Percentiles rank a stretch among this genome's conserved stretches.
Conservation (phyloP, 495 filamentous ascomycete genomes). For the Penicillium ucsense region DNA sequence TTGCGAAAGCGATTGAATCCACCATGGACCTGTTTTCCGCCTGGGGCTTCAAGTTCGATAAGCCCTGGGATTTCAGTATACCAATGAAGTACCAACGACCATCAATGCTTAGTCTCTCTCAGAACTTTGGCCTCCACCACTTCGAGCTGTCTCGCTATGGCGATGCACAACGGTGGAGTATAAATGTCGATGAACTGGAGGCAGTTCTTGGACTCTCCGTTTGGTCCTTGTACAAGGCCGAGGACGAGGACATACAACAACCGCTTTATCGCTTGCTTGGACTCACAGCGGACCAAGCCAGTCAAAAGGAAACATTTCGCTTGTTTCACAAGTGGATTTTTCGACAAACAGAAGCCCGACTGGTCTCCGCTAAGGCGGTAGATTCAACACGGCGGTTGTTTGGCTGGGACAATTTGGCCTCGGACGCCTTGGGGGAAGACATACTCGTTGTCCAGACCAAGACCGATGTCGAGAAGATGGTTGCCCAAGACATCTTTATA, state of each 20-base stretch:
- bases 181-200: constrained; percentile 20
- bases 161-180: constrained; percentile 20
- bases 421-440: constrained; percentile 3
- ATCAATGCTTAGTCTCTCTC: too few species aligned
- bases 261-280: constrained; percentile 22
- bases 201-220: constrained; percentile 27
- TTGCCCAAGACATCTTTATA: constrained; percentile 31
- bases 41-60: constrained; percentile 14
- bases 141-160: constrained; percentile 2
- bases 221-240: constrained; percentile 22
- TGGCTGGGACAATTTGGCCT: constrained; percentile 7
- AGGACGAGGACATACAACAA: constrained; percentile 5
- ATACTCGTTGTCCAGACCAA: constrained; percentile 18
- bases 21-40: constrained; percentile 26
- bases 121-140: too few species aligned
- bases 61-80: constrained; percentile 15
- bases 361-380: constrained; percentile 15
- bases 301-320: constrained; percentile 14
- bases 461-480: constrained; percentile 19
- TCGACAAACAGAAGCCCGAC: constrained; percentile 17
- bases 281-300: constrained; percentile 13
- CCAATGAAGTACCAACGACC: constrained; percentile 9
- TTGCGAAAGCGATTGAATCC: constrained; percentile 19
- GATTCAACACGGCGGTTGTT: constrained; percentile 15
- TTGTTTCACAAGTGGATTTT: constrained; percentile 35